Percentiles rank a stretch among this genome's conserved stretches.
phyloP scores from a whole-genome alignment of 441 rosid genomes.

The Populus hybrid region DNA sequence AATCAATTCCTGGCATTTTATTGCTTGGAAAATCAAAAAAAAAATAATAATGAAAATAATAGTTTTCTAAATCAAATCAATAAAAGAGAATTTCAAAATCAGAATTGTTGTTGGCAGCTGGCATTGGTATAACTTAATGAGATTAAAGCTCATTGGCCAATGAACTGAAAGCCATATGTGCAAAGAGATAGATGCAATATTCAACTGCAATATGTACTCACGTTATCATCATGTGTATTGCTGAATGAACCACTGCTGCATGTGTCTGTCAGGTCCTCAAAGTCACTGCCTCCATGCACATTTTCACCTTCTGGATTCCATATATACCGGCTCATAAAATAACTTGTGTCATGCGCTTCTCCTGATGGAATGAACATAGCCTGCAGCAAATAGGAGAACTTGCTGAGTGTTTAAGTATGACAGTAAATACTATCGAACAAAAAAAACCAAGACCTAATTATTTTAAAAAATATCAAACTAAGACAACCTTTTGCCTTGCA shows the following conservation, averaged over 20 bases:
- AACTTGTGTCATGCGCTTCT: conserved; percentile 84
- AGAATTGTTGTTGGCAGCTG: background rate
- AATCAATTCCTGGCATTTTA: background rate
- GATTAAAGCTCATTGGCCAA: conserved; percentile 1
- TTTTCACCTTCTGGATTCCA: conserved; percentile 88
- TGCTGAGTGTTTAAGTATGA: background rate
- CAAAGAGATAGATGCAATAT: conserved; percentile 2
- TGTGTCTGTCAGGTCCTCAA: conserved; percentile 78
- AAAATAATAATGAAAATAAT: background rate
- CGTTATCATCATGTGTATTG: conserved; percentile 83
- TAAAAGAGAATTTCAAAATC: background rate
- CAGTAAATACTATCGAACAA: background rate
- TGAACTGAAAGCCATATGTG: conserved; percentile 4
- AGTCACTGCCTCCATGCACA: conserved; percentile 80
- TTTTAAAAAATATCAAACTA: background rate
- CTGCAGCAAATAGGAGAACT: conserved; percentile 36
- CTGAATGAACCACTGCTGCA: conserved; percentile 72
- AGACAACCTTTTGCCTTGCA: conserved; percentile 84
- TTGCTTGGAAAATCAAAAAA: background rate
- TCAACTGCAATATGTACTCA: conserved; percentile 20
- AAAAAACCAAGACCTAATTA: no score
- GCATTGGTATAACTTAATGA: background rate
- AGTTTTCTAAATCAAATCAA: background rate
- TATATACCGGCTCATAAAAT: conserved; percentile 89
- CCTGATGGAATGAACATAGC: conserved; percentile 94